Evolutionary conservation across 345 rosid genomes (phyloP).

Genomic region (Diplotaxis tenuifolia): DNA sequence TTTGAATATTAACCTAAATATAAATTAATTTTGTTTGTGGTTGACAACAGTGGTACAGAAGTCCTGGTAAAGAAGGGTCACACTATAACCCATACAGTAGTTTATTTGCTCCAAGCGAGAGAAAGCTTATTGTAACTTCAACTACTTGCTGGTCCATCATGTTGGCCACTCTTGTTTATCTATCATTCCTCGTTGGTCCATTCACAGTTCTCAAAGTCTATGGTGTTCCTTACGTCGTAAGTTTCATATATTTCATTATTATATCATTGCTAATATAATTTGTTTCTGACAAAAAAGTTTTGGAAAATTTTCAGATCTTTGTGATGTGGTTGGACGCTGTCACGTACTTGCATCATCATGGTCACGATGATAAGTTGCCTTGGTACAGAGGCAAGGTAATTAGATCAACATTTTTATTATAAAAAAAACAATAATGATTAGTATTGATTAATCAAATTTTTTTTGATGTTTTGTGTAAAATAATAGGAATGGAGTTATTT

Average conservation of each 20-base stretch:
- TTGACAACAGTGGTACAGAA: slow-evolving; percentile 59
- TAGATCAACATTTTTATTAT: background rate
- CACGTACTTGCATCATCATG: slow-evolving; percentile 90
- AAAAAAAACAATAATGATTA: background rate
- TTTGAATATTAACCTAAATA: background rate
- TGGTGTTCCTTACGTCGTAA: slow-evolving; percentile 71
- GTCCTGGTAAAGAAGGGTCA: slow-evolving; percentile 97
- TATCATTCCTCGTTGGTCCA: slow-evolving; percentile 49
- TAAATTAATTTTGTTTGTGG: background rate
- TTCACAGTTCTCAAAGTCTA: slow-evolving; percentile 53
- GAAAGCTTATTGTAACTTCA: slow-evolving; percentile 64
- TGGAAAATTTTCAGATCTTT: slow-evolving; percentile 47
- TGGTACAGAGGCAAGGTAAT: slow-evolving; percentile 94
- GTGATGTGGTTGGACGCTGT: slow-evolving; percentile 85
- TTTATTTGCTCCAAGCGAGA: slow-evolving; percentile 64
- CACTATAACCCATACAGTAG: slow-evolving; percentile 80
- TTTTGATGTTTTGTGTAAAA: background rate
- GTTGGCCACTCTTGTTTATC: slow-evolving; percentile 43
- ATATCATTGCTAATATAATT: background rate
- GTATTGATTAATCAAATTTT: background rate
- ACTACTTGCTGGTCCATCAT: slow-evolving; percentile 65
- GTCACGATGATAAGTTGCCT: slow-evolving; percentile 73
- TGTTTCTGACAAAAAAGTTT: background rate
- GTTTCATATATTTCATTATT: background rate
- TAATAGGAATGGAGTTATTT: slow-evolving; percentile 80